These are phyloP conservation scores for Wickerhamomyces tratensis DNA, from an alignment of 805 yeast genomes.

Conservation along the genomic window DNA sequence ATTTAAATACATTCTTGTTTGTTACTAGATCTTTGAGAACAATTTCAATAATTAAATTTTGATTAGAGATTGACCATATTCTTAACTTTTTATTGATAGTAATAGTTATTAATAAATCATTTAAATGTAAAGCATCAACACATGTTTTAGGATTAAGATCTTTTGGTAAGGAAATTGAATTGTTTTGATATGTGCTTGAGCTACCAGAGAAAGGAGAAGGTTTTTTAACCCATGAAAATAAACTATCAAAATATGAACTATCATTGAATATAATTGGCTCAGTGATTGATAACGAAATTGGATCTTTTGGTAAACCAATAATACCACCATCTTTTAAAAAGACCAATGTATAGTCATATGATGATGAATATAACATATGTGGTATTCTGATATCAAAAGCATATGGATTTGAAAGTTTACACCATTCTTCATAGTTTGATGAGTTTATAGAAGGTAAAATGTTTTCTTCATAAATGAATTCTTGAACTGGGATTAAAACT, in stretches of 20 bases:
- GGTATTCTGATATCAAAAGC: slow-evolving; percentile 51
- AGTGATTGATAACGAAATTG: slow-evolving; percentile 10
- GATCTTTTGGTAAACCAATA: slow-evolving; percentile 34
- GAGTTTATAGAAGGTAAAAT: slow-evolving; percentile 8
- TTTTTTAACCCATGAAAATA: slow-evolving; percentile 16
- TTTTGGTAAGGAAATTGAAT: slow-evolving; percentile 15
- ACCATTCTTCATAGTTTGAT: slow-evolving; percentile 37
- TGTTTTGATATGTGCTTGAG: slow-evolving; percentile 13
- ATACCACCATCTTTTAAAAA: slow-evolving; percentile 74
- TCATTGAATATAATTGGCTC: slow-evolving; percentile 48
- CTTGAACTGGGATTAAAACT: slow-evolving; percentile 29
- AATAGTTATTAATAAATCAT: slow-evolving; percentile 32
- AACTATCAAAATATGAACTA: slow-evolving; percentile 31
- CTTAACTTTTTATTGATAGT: slow-evolving; percentile 45
- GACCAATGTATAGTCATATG: slow-evolving; percentile 36
- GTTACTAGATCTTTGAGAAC: slow-evolving; percentile 4
- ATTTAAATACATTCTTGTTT: slow-evolving; percentile 1
- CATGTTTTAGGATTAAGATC: slow-evolving; percentile 26
- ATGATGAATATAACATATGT: slow-evolving; percentile 37
- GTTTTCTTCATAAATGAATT: slow-evolving; percentile 25
- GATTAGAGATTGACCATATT: slow-evolving; percentile 45
- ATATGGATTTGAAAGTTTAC: slow-evolving; percentile 59
- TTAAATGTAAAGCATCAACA: slow-evolving; percentile 18
- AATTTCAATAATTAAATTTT: slow-evolving; percentile 18
- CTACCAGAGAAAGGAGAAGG: slow-evolving; percentile 8